Conservation (phyloP, 164 flowering plant species). For the Dillenia suffruticosa region DNA sequence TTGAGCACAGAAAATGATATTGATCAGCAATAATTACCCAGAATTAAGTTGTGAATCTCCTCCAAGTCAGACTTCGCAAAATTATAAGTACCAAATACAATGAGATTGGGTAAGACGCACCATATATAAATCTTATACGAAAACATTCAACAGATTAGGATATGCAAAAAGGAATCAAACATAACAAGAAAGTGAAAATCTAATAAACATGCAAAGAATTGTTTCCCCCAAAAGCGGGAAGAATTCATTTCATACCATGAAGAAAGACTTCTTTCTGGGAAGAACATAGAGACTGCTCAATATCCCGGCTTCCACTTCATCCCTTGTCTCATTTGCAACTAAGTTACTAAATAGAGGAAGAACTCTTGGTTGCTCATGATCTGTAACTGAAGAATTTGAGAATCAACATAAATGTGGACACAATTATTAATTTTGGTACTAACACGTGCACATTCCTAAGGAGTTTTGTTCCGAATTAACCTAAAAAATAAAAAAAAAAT, state of each 20-base stretch:
- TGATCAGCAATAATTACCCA: slow-evolving; percentile 51
- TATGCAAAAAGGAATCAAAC: not conserved
- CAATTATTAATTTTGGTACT: too few species aligned
- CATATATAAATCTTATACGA: slow-evolving; percentile 1
- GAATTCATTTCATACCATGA: slow-evolving; percentile 54
- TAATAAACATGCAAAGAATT: not conserved
- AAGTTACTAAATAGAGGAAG: slow-evolving; percentile 60
- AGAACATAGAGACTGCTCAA: slow-evolving; percentile 44
- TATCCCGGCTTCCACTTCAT: slow-evolving; percentile 74
- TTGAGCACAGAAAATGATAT: not conserved
- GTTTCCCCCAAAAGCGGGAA: not conserved
- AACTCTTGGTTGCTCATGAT: slow-evolving; percentile 23
- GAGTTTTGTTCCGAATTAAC: too few species aligned
- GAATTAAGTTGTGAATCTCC: slow-evolving; percentile 66
- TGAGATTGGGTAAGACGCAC: slow-evolving; percentile 15
- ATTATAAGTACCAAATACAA: slow-evolving; percentile 13
- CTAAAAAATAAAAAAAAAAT: too few species aligned
- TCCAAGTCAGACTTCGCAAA: slow-evolving; percentile 77
- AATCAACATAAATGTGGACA: slow-evolving; percentile 6
- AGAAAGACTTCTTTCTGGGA: slow-evolving; percentile 73
- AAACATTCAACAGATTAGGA: not conserved
- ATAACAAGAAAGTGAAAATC: not conserved
- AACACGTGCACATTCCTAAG: too few species aligned
- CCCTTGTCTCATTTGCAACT: slow-evolving; percentile 44
- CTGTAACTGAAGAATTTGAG: slow-evolving; percentile 21